Conservation (phyloP, 2,329 filamentous ascomycete species). For the Ophiocordyceps camponoti-saundersi region DNA sequence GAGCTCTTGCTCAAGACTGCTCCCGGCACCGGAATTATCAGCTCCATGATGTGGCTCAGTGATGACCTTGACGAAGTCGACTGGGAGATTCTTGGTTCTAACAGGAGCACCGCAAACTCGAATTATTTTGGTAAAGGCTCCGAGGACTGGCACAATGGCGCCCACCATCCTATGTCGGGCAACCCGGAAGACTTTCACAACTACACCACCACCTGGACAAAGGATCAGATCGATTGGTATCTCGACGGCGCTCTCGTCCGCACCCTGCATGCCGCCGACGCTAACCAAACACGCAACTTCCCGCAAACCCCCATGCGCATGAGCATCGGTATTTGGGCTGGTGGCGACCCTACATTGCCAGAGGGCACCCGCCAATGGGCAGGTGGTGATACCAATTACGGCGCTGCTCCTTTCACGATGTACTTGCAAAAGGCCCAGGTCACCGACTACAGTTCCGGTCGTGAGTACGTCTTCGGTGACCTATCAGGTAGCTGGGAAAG, state of each 20-base stretch:
- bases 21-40: conserved; percentile 58
- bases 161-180: conserved; percentile 36
- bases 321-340: conserved; percentile 49
- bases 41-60: conserved; percentile 67
- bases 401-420: conserved; percentile 54
- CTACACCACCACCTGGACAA: conserved; percentile 61
- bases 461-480: conserved; percentile 50
- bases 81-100: conserved; percentile 64
- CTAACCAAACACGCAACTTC: conserved; percentile 44
- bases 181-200: conserved; percentile 51
- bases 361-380: conserved; percentile 50
- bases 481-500: conserved; percentile 43
- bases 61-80: conserved; percentile 80
- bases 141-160: conserved; percentile 44
- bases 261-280: conserved; percentile 42
- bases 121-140: conserved; percentile 70
- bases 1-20: conserved; percentile 67
- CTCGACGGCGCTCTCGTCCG: conserved; percentile 53
- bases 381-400: conserved; percentile 51
- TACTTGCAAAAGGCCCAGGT: conserved; percentile 43
- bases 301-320: conserved; percentile 65
- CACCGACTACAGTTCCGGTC: conserved; percentile 43
- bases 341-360: conserved; percentile 36
- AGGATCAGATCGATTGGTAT: conserved; percentile 46
- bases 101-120: conserved; percentile 43